Base-by-base conservation (phyloP, 2,329 filamentous ascomycete genomes). In the Xylaria sp. region DNA sequence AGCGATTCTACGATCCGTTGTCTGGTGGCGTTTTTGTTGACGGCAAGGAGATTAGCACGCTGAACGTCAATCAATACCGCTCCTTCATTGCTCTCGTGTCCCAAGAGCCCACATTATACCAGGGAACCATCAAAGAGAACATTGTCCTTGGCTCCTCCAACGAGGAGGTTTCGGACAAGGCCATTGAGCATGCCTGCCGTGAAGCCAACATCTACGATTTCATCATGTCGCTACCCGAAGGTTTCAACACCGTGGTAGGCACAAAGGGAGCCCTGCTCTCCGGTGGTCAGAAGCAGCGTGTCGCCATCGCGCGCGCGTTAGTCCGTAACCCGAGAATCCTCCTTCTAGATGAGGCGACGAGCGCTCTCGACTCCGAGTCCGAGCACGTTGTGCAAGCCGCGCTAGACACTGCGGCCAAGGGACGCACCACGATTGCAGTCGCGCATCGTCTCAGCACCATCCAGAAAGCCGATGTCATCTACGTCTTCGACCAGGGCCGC, bases 151-250 rank as follows among this genome's bases (percentile, higher is more conserved):
- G 94, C 12, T 89, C 89, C 48, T 84, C 91, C 8, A 83, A 86
- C 13, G 88, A 91, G 6, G 85, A 90, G 34, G 87, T 96, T 0
- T 81, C 89, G 0, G 94, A 98, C 68, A 89, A 91, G 66, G 87
- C 87, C 1, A 86, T 98, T 61, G 86, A 92, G 64, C 88, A 90
- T 76, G 94, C 93, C 1, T 97, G 94, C 84, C 91, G 91, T 68
- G 93, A 97, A 78, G 92, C 94, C 74, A 97, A 97, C 78, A 97
- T 97, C 73, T 94, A 94, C 81, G 93, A 97, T 76, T 97, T 97
- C 78, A 94, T 97, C 82, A 84, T 93, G 74, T 95, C 92, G 4
- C 84, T 97, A 20, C 93, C 93, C 0, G 93, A 97, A 1, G 94
- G 93, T 18, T 94, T 97, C 83, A 88, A 90, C 76, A 97, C 94